Evolutionary conservation across 2,329 filamentous ascomycete genomes (phyloP), one percentile per base, ranked within the genome.

Genomic region (Incumbomyces delicatus): DNA sequence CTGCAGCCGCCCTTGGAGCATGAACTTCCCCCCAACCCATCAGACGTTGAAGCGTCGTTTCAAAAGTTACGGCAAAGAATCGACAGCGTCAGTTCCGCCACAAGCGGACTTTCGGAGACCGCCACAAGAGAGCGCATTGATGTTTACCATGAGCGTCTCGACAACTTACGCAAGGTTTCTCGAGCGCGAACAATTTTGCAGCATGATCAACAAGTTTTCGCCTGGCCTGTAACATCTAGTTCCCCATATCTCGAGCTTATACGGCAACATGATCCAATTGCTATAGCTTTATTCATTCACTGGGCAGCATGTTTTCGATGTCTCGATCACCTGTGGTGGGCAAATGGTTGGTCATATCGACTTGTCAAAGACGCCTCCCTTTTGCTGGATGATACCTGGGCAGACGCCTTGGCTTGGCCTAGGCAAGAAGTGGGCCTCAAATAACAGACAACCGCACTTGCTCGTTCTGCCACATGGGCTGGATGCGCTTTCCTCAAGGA

Each of bases 301-400:
- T 57, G 55, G 55, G 52, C 53, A 17, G 55, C 52, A 6, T 50
- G 46, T 32, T 54, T 57, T 32, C 44, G 52, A 12, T 56, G 53
- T 42, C 55, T 57, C 48, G 55, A 57, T 44, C 55, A 57, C 46
- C 51, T 56, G 31, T 57, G 55, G 55, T 57, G 55, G 55, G 55
- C 53, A 10, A 49, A 49, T 7, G 55, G 55, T 18, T 57, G 55
- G 55, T 50, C 51, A n/a, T 53, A 56, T 45, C 54, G 46, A 18
- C 46, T 57, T 32, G 53, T 57, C 2, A 40, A 48, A 27, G 55
- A 56, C 39, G 48, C 55, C n/a, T 53, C 52, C 2, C 43, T 44
- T 44, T 46, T 54, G 33, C 46, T 57, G 5, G 55, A 56, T 46
- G 27, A 44, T 20, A 36, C 20, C 3, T 57, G 53, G 55, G 35